Percentiles rank a stretch among this genome's conserved stretches.
These are phyloP conservation scores for Podila horticola DNA, from an alignment of 192 early-diverging fungal genomes.

Conservation along the genomic window DNA sequence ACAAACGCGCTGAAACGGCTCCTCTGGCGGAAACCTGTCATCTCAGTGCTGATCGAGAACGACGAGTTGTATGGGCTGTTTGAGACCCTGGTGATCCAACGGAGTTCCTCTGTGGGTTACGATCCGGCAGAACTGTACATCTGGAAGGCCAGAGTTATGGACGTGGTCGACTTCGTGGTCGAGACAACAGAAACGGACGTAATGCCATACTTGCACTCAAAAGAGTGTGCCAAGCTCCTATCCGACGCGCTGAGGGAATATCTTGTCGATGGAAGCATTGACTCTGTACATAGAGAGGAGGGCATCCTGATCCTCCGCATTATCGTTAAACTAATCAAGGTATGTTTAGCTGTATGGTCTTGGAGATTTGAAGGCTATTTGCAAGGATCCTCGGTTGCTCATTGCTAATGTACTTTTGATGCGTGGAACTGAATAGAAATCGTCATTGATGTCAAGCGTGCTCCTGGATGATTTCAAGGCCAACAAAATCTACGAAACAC, in stretches of 20 bases:
- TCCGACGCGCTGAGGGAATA: constrained; percentile 44
- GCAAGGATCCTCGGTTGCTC: no score
- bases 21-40: constrained; percentile 44
- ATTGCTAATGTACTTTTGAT: background rate
- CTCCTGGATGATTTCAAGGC: constrained; percentile 58
- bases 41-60: constrained; percentile 27
- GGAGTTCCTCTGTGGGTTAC: constrained; percentile 12
- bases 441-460: constrained; percentile 44
- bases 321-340: constrained; percentile 53
- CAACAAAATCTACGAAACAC: constrained; percentile 55
- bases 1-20: constrained; percentile 45
- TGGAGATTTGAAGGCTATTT: background rate
- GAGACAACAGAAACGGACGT: constrained; percentile 39
- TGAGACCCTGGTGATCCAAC: constrained; percentile 36
- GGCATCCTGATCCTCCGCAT: constrained; percentile 49
- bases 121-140: constrained; percentile 50
- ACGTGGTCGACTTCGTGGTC: constrained; percentile 38
- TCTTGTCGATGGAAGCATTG: constrained; percentile 49
- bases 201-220: constrained; percentile 49
- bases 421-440: constrained; percentile 43
- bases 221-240: constrained; percentile 39
- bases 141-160: constrained; percentile 46
- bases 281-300: constrained; percentile 50
- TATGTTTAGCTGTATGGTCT: constrained; percentile 16
- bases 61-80: constrained; percentile 43